phyloP scores from a whole-genome alignment of 805 yeast genomes.

The Schizosaccharomyces osmophilus region DNA sequence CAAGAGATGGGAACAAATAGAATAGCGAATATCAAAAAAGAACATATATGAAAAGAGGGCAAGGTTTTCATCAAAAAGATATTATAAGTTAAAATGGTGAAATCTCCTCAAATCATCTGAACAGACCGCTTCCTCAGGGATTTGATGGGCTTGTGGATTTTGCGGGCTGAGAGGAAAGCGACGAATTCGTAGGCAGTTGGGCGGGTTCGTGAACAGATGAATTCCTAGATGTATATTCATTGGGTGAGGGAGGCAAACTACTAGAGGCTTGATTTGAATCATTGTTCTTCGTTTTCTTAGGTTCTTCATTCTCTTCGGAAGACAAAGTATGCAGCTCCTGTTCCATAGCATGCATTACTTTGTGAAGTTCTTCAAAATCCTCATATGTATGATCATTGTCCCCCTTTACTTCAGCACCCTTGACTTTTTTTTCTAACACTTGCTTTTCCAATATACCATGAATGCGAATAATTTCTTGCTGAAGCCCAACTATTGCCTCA shows the following conservation, averaged over 20 bases:
- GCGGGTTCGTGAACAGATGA: too few relatives aligned
- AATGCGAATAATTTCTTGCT: constrained; percentile 29
- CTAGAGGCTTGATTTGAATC: neutral
- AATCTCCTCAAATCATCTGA: too few relatives aligned
- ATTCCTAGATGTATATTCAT: too few relatives aligned
- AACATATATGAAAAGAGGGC: too few relatives aligned
- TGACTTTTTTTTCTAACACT: neutral
- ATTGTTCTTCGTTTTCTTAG: neutral
- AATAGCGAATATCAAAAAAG: too few relatives aligned
- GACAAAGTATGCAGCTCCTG: neutral
- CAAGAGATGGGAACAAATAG: too few relatives aligned
- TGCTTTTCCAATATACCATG: neutral
- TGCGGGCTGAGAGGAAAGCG: too few relatives aligned
- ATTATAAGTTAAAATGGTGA: too few relatives aligned
- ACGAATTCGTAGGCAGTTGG: too few relatives aligned
- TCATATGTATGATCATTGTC: neutral
- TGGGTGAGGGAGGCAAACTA: neutral
- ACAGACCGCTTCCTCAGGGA: too few relatives aligned
- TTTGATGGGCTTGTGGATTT: too few relatives aligned
- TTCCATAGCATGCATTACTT: neutral
- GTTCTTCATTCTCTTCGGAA: neutral
- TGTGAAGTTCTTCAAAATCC: neutral
- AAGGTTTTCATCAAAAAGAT: too few relatives aligned
- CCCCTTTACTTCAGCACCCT: neutral
- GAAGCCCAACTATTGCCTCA: constrained; percentile 42